Conservation (phyloP, 768 basidiomycete species). For the Trametes maxima region DNA sequence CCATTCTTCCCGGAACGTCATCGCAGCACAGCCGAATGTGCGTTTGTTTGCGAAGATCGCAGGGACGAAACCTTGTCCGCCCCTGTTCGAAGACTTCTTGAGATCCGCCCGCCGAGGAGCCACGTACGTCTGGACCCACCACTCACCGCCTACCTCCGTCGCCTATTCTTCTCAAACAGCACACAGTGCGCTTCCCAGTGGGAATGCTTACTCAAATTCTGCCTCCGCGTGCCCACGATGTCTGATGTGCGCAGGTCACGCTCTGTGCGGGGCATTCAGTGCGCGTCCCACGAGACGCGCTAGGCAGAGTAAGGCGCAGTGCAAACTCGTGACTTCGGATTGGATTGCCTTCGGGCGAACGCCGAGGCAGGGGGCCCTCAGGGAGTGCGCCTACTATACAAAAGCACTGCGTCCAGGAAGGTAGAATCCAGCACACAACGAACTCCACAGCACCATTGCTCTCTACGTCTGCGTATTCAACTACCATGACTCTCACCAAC, state of each 20-base stretch:
- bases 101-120: too few relatives aligned
- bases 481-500: background rate
- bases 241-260: background rate
- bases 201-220: slow-evolving; percentile 10
- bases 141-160: background rate
- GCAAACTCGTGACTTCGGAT: background rate
- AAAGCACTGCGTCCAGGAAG: background rate
- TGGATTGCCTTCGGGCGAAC: background rate
- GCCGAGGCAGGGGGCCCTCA: background rate
- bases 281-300: background rate
- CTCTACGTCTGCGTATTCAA: background rate
- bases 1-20: too few relatives aligned
- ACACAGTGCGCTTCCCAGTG: background rate
- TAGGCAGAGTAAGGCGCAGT: background rate
- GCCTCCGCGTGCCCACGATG: background rate
- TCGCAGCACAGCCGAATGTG: too few relatives aligned
- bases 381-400: background rate
- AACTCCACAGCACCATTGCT: too few relatives aligned
- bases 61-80: too few relatives aligned
- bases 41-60: too few relatives aligned
- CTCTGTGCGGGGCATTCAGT: background rate
- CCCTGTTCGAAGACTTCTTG: too few relatives aligned
- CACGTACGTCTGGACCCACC: too few relatives aligned
- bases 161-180: too few relatives aligned
- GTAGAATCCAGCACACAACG: background rate